A percentile compares a stretch with the other conserved stretches of the same genome.
Conservation (phyloP, 805 yeast species). For the Pichia membranifaciens region DNA sequence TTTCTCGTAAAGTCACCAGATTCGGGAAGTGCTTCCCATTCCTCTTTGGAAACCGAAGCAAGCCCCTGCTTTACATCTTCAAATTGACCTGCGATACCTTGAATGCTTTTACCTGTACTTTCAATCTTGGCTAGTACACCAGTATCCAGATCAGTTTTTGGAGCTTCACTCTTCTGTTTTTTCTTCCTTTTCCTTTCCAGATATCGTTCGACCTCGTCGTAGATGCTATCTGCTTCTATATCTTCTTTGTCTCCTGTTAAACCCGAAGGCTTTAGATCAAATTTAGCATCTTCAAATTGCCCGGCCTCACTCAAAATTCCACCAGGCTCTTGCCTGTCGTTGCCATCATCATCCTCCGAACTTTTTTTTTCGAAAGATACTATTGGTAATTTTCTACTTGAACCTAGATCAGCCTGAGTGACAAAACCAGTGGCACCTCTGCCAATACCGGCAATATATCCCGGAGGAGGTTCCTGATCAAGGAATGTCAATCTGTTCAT, state of each 20-base stretch:
- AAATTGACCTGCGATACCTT: conserved; percentile 48
- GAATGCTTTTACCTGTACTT: conserved; percentile 23
- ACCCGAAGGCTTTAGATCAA: background rate
- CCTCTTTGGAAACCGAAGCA: conserved; percentile 51
- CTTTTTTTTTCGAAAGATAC: conserved; percentile 18
- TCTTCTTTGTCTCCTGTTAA: conserved; percentile 36
- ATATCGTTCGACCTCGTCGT: conserved; percentile 59
- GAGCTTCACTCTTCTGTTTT: conserved; percentile 19
- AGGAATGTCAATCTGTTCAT: conserved; percentile 52
- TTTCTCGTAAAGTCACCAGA: conserved; percentile 80
- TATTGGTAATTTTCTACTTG: conserved; percentile 33
- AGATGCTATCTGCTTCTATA: conserved; percentile 75
- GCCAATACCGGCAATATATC: conserved; percentile 88
- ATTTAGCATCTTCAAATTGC: conserved; percentile 27
- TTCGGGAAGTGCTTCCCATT: conserved; percentile 83
- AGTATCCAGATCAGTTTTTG: conserved; percentile 5
- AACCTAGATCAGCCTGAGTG: conserved; percentile 72
- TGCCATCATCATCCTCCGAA: conserved; percentile 9
- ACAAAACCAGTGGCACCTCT: conserved; percentile 94
- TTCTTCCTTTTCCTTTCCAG: conserved; percentile 29
- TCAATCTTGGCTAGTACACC: conserved; percentile 17
- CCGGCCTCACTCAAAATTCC: conserved; percentile 8
- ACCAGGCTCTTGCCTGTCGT: too few relatives aligned
- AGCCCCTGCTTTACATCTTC: conserved; percentile 62
- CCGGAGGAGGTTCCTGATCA: conserved; percentile 81